These are phyloP conservation scores for Lentinula raphanica DNA, from an alignment of 768 basidiomycete genomes.

Conservation along the genomic window DNA sequence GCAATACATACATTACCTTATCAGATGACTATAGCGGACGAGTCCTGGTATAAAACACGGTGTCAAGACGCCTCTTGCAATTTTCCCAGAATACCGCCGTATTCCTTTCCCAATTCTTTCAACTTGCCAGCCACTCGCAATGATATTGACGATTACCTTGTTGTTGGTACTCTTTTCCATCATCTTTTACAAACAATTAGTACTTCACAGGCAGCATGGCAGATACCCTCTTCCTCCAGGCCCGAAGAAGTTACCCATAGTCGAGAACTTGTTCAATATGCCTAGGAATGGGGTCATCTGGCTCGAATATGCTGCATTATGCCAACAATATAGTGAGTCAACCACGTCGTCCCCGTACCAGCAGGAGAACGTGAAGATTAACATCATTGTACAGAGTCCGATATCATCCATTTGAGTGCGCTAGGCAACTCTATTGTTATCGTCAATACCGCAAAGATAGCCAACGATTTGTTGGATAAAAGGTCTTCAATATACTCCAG, in stretches of 20 bases:
- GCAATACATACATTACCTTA: too few species aligned
- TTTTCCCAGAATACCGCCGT: too few species aligned
- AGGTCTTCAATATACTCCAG: conserved; percentile 3
- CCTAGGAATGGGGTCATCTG: conserved; percentile 12
- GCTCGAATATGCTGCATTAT: conserved; percentile 17
- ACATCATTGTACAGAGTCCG: conserved; percentile 14
- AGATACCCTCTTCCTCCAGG: conserved; percentile 11
- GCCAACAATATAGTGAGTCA: conserved; percentile 11
- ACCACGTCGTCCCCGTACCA: neutral
- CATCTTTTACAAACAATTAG: too few species aligned
- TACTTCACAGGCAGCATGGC: too few species aligned
- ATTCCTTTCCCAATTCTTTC: too few species aligned
- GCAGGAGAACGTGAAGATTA: neutral
- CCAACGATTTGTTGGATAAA: conserved; percentile 7
- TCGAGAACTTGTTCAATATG: conserved; percentile 16
- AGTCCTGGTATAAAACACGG: too few species aligned
- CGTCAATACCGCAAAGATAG: conserved; percentile 4
- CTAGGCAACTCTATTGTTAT: neutral
- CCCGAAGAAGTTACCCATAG: conserved; percentile 10
- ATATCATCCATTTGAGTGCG: conserved; percentile 21
- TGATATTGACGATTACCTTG: too few species aligned
- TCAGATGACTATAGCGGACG: too few species aligned
- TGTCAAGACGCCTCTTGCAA: too few species aligned
- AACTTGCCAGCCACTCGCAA: too few species aligned
- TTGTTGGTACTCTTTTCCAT: neutral